Percentiles rank a stretch among this genome's conserved stretches.
These are phyloP conservation scores for Terfezia boudieri DNA, from an alignment of 495 filamentous ascomycete genomes.

Conservation along the genomic window DNA sequence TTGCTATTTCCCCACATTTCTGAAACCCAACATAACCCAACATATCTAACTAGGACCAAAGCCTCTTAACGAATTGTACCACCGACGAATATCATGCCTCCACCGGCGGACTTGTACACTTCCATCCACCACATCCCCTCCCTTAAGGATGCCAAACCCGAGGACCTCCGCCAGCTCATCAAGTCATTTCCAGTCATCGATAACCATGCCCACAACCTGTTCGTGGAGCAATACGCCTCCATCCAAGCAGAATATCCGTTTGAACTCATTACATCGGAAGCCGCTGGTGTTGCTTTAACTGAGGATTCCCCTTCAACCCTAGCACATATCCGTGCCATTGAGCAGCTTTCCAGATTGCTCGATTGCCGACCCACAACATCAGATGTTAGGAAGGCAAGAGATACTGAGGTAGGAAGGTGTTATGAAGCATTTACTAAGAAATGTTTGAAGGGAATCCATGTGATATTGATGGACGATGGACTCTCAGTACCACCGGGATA, in stretches of 20 bases:
- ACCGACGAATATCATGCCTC: too few species aligned
- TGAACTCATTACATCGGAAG: slow-evolving; percentile 52
- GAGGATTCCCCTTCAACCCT: slow-evolving; percentile 33
- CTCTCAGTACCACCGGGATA: slow-evolving; percentile 16
- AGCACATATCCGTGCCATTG: slow-evolving; percentile 45
- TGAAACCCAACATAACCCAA: too few species aligned
- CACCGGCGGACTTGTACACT: neutral
- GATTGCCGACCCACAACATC: slow-evolving; percentile 37
- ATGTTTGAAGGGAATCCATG: slow-evolving; percentile 55
- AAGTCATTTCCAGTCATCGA: slow-evolving; percentile 59
- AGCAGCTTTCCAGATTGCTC: slow-evolving; percentile 42
- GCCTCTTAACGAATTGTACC: too few species aligned
- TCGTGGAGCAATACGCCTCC: slow-evolving; percentile 23
- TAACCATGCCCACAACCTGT: slow-evolving; percentile 66
- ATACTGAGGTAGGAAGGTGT: slow-evolving; percentile 23
- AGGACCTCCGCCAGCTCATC: slow-evolving; percentile 28
- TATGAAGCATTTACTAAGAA: slow-evolving; percentile 21
- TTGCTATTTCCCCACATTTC: too few species aligned
- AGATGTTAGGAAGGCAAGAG: slow-evolving; percentile 36
- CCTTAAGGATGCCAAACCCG: neutral
- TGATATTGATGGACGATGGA: slow-evolving; percentile 60
- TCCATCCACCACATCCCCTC: neutral
- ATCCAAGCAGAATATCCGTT: slow-evolving; percentile 1
- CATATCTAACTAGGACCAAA: too few species aligned
- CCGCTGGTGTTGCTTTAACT: slow-evolving; percentile 40